Evolutionary conservation across 1,284 basidiomycete genomes (phyloP).

Genomic region (Heterobasidion occidentale): DNA sequence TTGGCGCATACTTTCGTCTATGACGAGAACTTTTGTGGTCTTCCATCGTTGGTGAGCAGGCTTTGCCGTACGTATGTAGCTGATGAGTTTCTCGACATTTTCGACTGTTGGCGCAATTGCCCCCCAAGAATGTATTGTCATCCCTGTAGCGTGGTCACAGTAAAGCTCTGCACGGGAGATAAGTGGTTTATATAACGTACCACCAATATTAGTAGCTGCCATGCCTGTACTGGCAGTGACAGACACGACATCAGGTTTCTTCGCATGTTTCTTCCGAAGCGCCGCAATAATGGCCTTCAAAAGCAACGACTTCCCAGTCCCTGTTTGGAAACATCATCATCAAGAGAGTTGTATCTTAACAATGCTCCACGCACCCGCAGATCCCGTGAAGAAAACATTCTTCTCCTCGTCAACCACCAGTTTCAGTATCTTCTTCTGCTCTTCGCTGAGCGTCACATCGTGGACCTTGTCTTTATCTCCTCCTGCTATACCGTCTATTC

Average conservation of each 20-base stretch:
- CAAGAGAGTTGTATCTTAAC: background rate
- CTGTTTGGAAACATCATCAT: conserved; percentile 18
- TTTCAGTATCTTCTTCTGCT: conserved; percentile 32
- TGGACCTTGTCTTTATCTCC: conserved; percentile 18
- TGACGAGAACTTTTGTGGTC: conserved; percentile 67
- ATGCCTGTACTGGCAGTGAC: conserved; percentile 55
- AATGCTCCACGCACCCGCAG: conserved; percentile 30
- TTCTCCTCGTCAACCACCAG: conserved; percentile 41
- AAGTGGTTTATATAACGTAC: conserved; percentile 23
- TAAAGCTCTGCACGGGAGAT: background rate
- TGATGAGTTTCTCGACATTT: conserved; percentile 26
- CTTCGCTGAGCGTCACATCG: conserved; percentile 33
- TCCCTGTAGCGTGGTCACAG: conserved; percentile 15
- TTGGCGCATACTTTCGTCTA: conserved; percentile 75
- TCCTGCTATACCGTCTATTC: conserved; percentile 10
- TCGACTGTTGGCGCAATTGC: conserved; percentile 28
- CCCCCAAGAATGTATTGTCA: conserved; percentile 33
- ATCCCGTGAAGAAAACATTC: conserved; percentile 45
- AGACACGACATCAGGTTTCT: conserved; percentile 37
- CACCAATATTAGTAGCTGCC: conserved; percentile 62
- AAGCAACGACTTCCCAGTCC: conserved; percentile 52
- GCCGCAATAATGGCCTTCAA: conserved; percentile 47
- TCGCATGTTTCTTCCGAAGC: conserved; percentile 40
- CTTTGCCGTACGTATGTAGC: conserved; percentile 28
- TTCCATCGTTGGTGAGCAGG: conserved; percentile 30